phyloP scores from a whole-genome alignment of 1,139 yeast genomes.

The Suzukiozyma palmioleophila region DNA sequence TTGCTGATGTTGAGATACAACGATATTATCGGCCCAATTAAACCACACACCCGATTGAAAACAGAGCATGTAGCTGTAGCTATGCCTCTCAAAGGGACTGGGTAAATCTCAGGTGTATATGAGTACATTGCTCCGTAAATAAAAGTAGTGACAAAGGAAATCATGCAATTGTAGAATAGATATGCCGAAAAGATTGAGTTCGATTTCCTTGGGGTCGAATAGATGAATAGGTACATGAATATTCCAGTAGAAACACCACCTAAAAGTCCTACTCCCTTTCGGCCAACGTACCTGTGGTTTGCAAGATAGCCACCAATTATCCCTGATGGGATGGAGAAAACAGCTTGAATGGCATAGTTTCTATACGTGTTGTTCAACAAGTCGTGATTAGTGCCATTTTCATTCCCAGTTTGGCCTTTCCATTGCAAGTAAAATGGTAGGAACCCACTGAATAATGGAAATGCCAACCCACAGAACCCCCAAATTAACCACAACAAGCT shows the following conservation, averaged over 20 bases:
- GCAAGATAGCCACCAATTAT: constrained; percentile 9
- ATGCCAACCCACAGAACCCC: constrained; percentile 11
- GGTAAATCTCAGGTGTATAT: constrained; percentile 7
- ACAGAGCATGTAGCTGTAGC: constrained; percentile 7
- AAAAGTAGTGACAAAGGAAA: constrained; percentile 6
- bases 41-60: constrained; percentile 7
- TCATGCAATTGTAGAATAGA: constrained; percentile 4
- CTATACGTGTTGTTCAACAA: constrained; percentile 8
- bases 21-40: constrained; percentile 6
- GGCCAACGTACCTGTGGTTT: constrained; percentile 6
- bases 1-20: constrained; percentile 5
- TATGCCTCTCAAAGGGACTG: constrained; percentile 6
- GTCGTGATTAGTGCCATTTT: constrained; percentile 3
- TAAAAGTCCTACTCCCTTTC: constrained; percentile 9
- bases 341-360: constrained; percentile 9
- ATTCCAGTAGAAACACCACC: constrained; percentile 9
- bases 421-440: constrained; percentile 9
- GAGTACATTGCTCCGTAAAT: constrained; percentile 7
- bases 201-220: constrained; percentile 6
- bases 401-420: constrained; percentile 8
- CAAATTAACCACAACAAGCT: constrained; percentile 9
- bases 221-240: constrained; percentile 9
- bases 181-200: constrained; percentile 3
- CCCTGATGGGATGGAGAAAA: constrained; percentile 8
- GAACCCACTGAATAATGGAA: constrained; percentile 12